A percentile compares a stretch with the other conserved stretches of the same genome.
These are phyloP conservation scores for Rhododendron henanense DNA, from an alignment of 148 eudicot species.

Conservation along the genomic window DNA sequence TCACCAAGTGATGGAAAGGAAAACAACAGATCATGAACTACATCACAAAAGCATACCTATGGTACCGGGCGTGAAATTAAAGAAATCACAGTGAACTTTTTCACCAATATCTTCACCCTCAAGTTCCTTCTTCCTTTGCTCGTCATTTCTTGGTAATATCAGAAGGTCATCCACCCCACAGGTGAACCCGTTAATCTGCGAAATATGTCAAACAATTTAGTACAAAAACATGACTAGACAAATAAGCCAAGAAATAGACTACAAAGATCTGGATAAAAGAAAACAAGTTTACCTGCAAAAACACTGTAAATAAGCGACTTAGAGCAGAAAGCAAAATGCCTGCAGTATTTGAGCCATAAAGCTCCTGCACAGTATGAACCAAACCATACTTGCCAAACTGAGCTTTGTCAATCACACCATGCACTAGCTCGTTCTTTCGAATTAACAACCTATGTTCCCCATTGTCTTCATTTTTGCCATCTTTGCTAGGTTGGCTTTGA, in stretches of 20 bases:
- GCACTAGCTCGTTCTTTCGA: slow-evolving; percentile 83
- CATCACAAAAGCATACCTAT: slow-evolving; percentile 30
- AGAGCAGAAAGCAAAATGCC: slow-evolving; percentile 86
- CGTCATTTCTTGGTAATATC: slow-evolving; percentile 53
- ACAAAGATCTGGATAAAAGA: background rate
- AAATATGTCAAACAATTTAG: slow-evolving; percentile 4
- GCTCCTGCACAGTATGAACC: slow-evolving; percentile 96
- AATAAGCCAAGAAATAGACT: background rate
- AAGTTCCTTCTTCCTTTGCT: slow-evolving; percentile 59
- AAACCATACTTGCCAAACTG: slow-evolving; percentile 98
- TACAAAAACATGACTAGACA: background rate
- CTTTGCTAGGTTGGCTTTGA: slow-evolving; percentile 17
- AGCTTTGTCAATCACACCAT: slow-evolving; percentile 97
- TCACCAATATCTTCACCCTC: slow-evolving; percentile 74
- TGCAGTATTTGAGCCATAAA: slow-evolving; percentile 74
- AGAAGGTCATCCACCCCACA: slow-evolving; percentile 95
- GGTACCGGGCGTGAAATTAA: slow-evolving; percentile 34
- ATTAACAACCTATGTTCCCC: slow-evolving; percentile 73
- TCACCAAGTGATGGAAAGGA: background rate
- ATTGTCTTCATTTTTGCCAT: slow-evolving; percentile 21
- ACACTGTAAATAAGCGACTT: slow-evolving; percentile 74
- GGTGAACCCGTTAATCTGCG: slow-evolving; percentile 87
- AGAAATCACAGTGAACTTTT: slow-evolving; percentile 66
- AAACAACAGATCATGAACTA: background rate
- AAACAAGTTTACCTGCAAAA: slow-evolving; percentile 56